Evolutionary conservation across 371 early-diverging fungal genomes (phyloP).

Genomic region (Mucor racemosus): DNA sequence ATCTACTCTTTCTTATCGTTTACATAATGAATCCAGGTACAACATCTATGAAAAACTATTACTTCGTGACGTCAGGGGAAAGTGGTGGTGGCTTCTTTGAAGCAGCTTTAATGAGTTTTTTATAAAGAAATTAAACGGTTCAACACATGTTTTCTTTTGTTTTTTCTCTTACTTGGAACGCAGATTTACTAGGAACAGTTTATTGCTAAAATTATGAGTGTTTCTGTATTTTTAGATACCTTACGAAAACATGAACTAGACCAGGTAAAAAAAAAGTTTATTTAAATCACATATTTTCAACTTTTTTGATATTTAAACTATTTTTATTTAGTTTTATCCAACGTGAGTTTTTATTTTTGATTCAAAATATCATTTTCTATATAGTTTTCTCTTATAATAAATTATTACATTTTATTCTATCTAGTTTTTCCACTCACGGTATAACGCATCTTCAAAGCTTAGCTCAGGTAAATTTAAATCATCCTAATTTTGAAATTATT

Average conservation of each 20-base stretch:
- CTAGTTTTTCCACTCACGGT: slow-evolving; percentile 63
- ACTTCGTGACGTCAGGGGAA: slow-evolving; percentile 2
- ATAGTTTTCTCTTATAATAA: neutral
- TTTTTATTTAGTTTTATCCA: slow-evolving; percentile 29
- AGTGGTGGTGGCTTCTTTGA: neutral
- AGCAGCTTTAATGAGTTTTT: slow-evolving; percentile 3
- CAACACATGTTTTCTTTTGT: slow-evolving; percentile 3
- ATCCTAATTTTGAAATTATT: neutral
- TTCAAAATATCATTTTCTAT: neutral
- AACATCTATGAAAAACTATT: neutral
- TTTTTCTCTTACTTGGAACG: neutral
- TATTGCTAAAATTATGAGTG: slow-evolving; percentile 22
- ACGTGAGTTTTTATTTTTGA: slow-evolving; percentile 20
- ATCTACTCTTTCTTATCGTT: neutral
- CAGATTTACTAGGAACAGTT: neutral
- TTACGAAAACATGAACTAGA: slow-evolving; percentile 39
- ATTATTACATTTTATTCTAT: neutral
- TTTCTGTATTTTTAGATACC: slow-evolving; percentile 28
- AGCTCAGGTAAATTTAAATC: slow-evolving; percentile 47
- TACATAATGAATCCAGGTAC: slow-evolving; percentile 1
- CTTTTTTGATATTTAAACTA: neutral
- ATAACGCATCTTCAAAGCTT: slow-evolving; percentile 65
- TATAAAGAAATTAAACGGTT: neutral
- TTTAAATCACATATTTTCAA: neutral
- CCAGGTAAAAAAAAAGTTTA: slow-evolving; percentile 21